Evolutionary conservation across 495 filamentous ascomycete species (phyloP), one percentile per base, ranked within the genome.

Genomic region (Lindgomyces ingoldianus): DNA sequence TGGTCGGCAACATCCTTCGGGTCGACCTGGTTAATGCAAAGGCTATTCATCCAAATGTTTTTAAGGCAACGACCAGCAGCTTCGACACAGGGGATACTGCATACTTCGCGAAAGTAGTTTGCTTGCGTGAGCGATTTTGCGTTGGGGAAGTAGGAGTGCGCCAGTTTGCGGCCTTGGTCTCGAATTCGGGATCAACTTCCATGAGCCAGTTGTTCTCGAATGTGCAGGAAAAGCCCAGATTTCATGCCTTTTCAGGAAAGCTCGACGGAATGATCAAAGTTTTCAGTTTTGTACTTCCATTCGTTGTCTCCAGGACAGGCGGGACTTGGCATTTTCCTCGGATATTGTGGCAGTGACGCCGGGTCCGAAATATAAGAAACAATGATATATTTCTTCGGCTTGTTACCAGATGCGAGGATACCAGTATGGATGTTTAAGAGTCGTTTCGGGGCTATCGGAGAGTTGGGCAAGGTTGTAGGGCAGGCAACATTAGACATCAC

Each of bases 21-120:
- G 33, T 57, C 53, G 11, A 10, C 21, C 21, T 57, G 53, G 22
- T 45, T 16, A 11, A 57, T 45, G 33, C 53, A 57, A 21, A 57
- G 18, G 33, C 53, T 57, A 22, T 57, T 29, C 25, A 57, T 57
- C 53, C 53, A 57, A 29, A 57, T 24, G 21, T 6, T 49, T 4
- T 57, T 11, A 6, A 45, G 27, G 12, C 53, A 26, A 3, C 9
- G 26, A 36, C 14, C 24, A 18, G 14, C 14, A 42, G 53, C 53
- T 19, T 57, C 53, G 16, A 36, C 26, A 18, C 14, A 27, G n/a
- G 33, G 27, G 12, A 57, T 9, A 36, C 53, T 22, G 29, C 21
- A 57, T 11, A 57, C 53, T 42, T 57, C 53, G 44, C 44, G 44
- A n/a, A 47, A 47, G 44, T 18, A 47, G 44, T 47, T n/a, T 47